Percentiles rank a stretch among this genome's conserved stretches.
Conservation (phyloP, 140 eudicot genomes). For the Cichorium intybus region DNA sequence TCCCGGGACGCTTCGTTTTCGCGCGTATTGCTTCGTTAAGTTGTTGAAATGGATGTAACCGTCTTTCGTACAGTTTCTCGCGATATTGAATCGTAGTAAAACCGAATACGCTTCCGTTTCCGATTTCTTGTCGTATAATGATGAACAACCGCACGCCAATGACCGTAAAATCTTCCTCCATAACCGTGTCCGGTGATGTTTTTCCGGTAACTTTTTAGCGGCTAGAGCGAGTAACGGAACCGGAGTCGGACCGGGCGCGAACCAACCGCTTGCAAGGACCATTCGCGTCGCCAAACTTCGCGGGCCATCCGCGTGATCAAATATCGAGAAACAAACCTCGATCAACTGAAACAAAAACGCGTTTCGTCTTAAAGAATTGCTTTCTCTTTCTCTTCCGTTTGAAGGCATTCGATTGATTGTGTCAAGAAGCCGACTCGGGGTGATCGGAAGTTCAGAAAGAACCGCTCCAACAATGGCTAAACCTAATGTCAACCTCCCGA, state of each 20-base stretch:
- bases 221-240: constrained; percentile 68
- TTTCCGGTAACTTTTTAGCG: constrained; percentile 81
- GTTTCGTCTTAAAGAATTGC: constrained; percentile 54
- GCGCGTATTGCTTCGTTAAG: constrained; percentile 65
- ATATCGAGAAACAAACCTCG: constrained; percentile 94
- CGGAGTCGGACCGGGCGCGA: constrained; percentile 81
- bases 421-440: constrained; percentile 84
- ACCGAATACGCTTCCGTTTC: constrained; percentile 83
- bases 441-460: constrained; percentile 89
- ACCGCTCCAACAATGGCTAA: constrained; percentile 89
- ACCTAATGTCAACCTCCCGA: constrained; percentile 91
- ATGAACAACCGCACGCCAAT: constrained; percentile 79
- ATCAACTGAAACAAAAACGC: constrained; percentile 79
- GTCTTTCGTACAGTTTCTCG: constrained; percentile 63
- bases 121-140: constrained; percentile 66
- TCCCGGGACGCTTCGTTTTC: constrained; percentile 70
- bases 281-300: constrained; percentile 83
- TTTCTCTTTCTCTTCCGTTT: constrained; percentile 62
- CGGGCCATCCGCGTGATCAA: constrained; percentile 90
- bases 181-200: constrained; percentile 51
- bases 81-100: constrained; percentile 75
- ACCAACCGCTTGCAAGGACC: constrained; percentile 96
- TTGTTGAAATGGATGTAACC: constrained; percentile 74
- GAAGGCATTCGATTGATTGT: constrained; percentile 89
- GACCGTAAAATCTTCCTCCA: constrained; percentile 71